Evolutionary conservation across 2,329 filamentous ascomycete species (phyloP), one percentile per base, ranked within the genome.

Genomic region (Chaetomium sp.): DNA sequence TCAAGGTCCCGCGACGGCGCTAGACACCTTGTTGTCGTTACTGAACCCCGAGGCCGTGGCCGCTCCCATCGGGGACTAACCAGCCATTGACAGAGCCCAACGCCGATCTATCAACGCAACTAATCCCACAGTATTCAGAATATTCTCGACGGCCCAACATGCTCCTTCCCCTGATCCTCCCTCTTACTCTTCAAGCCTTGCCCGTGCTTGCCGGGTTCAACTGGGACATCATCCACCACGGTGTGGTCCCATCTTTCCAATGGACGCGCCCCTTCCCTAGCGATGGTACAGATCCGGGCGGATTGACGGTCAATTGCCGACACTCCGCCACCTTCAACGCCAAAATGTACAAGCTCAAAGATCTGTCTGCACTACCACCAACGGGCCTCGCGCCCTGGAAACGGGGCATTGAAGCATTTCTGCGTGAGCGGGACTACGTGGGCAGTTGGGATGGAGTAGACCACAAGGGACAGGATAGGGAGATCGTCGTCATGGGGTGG

Each of bases 391-490:
- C 61, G 2, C 68, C 67, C 0, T 70, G 65, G 64, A 55, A 58
- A 27, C 57, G 61, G 5, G 66, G 60, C 4, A 63, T 70, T 12
- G 60, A 66, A 35, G 59, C 57, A 33, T 67, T 66, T 48, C 57
- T 69, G 44, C 55, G 58, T 2, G 59, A 63, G 1, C 55, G 64
- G 32, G 60, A 63, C 2, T 70, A 73, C 61, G 68, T 70, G 0
- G 74, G 74, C 6, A 71, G 67, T 11, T 76, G 73, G 73, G 65
- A 68, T 36, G 74, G 74, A 11, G 66, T 71, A 34, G 74, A 76
- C 57, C 66, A 69, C 41, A 71, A 73, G 56, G 73, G 70, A 11
- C 54, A 62, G 9, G 63, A 71, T 33, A 65, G 72, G 43, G 70
- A 73, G 55, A 56, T 74, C 14, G 62, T 74, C 10, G 66, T 68